Percentiles rank a stretch among this genome's conserved stretches.
Evolutionary conservation across 139 green algal species (phyloP).

Genomic region (Coelastrella sp.): DNA sequence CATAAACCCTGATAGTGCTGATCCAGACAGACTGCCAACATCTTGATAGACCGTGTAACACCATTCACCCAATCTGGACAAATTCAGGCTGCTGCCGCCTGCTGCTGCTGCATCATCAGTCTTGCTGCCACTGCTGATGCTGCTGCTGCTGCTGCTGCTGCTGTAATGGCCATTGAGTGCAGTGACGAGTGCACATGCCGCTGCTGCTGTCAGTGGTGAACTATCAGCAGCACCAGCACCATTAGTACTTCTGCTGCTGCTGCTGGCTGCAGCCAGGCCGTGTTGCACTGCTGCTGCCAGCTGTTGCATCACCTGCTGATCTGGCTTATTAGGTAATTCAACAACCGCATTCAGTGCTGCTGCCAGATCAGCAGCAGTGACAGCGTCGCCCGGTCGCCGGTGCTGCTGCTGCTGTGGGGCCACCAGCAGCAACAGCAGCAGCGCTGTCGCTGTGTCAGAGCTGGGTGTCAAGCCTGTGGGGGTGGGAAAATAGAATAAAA

Average conservation of each 20-base stretch:
- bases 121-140: neutral
- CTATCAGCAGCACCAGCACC: neutral
- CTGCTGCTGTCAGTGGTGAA: neutral
- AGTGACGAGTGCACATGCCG: neutral
- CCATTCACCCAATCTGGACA: neutral
- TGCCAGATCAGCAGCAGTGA: neutral
- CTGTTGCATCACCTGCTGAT: slow-evolving; percentile 27
- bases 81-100: neutral
- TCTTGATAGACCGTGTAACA: neutral
- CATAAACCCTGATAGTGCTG: neutral
- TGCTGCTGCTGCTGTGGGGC: neutral
- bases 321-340: slow-evolving; percentile 1
- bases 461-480: neutral
- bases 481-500: too few relatives aligned
- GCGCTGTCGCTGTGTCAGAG: neutral
- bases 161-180: neutral
- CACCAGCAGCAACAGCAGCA: neutral
- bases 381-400: neutral
- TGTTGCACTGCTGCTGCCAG: slow-evolving; percentile 5
- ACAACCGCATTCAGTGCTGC: neutral
- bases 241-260: neutral
- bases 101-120: neutral
- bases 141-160: slow-evolving; percentile 15
- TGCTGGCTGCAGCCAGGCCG: neutral
- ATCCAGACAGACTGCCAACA: neutral